Percentiles rank a stretch among this genome's conserved stretches.
These are phyloP conservation scores for Aureobasidium pullulans DNA, from an alignment of 2,329 filamentous ascomycete genomes.

Conservation along the genomic window DNA sequence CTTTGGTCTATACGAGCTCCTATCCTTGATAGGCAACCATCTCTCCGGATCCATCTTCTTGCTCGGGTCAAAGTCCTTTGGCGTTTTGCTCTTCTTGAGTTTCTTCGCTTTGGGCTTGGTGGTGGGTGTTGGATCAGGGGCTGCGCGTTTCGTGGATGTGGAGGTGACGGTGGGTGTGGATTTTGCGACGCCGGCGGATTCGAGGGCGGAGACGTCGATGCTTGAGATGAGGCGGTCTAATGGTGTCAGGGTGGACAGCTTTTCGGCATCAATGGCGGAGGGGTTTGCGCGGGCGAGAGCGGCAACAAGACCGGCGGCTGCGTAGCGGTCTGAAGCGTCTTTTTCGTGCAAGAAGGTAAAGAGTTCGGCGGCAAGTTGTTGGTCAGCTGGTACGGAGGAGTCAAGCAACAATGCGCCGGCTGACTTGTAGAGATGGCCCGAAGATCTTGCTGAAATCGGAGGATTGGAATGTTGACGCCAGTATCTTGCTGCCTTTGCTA, in stretches of 20 bases:
- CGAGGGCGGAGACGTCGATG: slow-evolving; percentile 55
- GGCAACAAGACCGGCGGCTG: slow-evolving; percentile 78
- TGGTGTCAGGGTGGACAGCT: slow-evolving; percentile 52
- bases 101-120: slow-evolving; percentile 50
- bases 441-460: slow-evolving; percentile 29
- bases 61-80: slow-evolving; percentile 66
- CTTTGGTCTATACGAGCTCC: slow-evolving; percentile 82
- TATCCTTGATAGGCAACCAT: slow-evolving; percentile 85
- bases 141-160: slow-evolving; percentile 38
- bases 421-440: slow-evolving; percentile 64
- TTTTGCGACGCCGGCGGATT: slow-evolving; percentile 57
- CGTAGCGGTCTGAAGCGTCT: slow-evolving; percentile 59
- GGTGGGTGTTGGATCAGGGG: slow-evolving; percentile 30
- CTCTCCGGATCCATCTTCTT: slow-evolving; percentile 84
- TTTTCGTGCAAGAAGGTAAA: slow-evolving; percentile 65
- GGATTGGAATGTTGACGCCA: slow-evolving; percentile 53
- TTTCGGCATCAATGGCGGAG: slow-evolving; percentile 44
- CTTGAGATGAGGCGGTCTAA: slow-evolving; percentile 54
- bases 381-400: slow-evolving; percentile 62
- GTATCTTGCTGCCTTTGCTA: slow-evolving; percentile 71
- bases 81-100: slow-evolving; percentile 53
- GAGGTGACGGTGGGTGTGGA: slow-evolving; percentile 21
- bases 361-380: slow-evolving; percentile 64
- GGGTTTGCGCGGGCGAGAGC: slow-evolving; percentile 61
- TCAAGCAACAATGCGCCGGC: slow-evolving; percentile 77